Base-by-base conservation (phyloP, 2,329 filamentous ascomycete genomes). In the Diaporthe citriasiana region DNA sequence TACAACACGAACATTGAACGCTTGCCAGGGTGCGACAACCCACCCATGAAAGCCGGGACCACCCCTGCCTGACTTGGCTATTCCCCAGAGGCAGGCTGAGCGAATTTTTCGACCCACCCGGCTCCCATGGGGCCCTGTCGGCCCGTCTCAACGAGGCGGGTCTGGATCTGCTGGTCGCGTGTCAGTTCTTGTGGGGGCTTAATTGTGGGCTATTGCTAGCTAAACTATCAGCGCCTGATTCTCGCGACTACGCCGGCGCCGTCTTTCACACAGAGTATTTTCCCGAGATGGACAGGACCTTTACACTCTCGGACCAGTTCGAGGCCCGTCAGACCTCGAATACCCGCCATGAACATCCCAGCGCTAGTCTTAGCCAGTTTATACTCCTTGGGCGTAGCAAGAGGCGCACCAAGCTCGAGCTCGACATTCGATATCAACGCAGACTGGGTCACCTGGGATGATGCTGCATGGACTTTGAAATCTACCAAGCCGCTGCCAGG, bases 381-480 rank as follows among this genome's bases (percentile, higher is more conserved):
- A 12, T 72, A 38, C 60, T 68, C 50, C 35, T 57, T 68, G 19
- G 42, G 59, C 50, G 25, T 70, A 56, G 66, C 66, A 56, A 55
- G 38, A 42, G 71, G 35, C 57, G 59, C 59, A 68, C 59, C 71
- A 57, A 56, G 51, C 40, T 50, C 51, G 25, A 72, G 60, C 71
- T 72, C 71, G 50, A 33, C 35, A n/a, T 72, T 72, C 38, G 71
- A 72, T 51, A 72, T 72, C 60, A 72, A 57, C 4, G 71, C 73
- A 60, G 73, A 74, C 50, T 74, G 73, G 73, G 63, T 74, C 19
- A 70, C 70, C 19, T 74, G 73, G 73, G 73, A 74, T 38, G 73
- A 74, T 69, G 15, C 40, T 33, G 73, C 73, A 19, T 74, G 73
- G 73, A 74, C 73, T 50, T 42, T 74, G 15, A 74, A 66, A 17